Conservation (phyloP, 805 yeast species). For the Kregervanrija pseudodelftensis region DNA sequence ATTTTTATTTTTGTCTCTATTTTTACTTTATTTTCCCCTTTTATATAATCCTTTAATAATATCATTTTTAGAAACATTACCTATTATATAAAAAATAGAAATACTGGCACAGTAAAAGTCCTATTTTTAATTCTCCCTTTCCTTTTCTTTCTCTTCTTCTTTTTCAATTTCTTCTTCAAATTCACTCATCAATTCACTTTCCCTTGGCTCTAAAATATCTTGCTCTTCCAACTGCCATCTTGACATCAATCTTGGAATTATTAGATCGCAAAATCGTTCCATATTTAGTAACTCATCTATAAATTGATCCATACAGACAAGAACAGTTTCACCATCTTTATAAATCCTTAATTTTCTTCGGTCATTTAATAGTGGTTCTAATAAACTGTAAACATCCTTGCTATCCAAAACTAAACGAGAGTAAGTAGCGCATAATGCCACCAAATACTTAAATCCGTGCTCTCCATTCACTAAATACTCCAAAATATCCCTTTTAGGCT, state of each 20-base stretch:
- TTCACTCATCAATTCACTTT: conserved; percentile 29
- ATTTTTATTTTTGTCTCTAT: too few species aligned
- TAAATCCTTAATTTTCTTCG: conserved; percentile 59
- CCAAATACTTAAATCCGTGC: conserved; percentile 67
- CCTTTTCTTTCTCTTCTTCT: conserved; percentile 13
- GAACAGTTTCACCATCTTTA: conserved; percentile 27
- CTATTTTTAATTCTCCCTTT: neutral
- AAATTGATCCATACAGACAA: conserved; percentile 65
- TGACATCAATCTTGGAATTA: conserved; percentile 54
- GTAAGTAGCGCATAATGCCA: conserved; percentile 64
- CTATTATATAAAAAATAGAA: too few species aligned
- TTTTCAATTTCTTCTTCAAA: conserved; percentile 21
- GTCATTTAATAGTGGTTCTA: conserved; percentile 57
- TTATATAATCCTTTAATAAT: too few species aligned
- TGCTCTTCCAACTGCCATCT: conserved; percentile 36
- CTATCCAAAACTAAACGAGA: conserved; percentile 40
- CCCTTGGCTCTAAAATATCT: conserved; percentile 34
- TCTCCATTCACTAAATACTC: conserved; percentile 47
- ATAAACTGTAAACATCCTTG: conserved; percentile 36
- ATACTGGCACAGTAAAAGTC: neutral
- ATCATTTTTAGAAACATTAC: too few species aligned
- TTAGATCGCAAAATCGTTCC: conserved; percentile 63
- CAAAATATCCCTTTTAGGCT: conserved; percentile 56
- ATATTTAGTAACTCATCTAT: conserved; percentile 52
- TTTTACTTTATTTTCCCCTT: too few species aligned